These are phyloP conservation scores for Tolypocladium ovalisporum DNA, from an alignment of 2,329 filamentous ascomycete species.

Conservation along the genomic window DNA sequence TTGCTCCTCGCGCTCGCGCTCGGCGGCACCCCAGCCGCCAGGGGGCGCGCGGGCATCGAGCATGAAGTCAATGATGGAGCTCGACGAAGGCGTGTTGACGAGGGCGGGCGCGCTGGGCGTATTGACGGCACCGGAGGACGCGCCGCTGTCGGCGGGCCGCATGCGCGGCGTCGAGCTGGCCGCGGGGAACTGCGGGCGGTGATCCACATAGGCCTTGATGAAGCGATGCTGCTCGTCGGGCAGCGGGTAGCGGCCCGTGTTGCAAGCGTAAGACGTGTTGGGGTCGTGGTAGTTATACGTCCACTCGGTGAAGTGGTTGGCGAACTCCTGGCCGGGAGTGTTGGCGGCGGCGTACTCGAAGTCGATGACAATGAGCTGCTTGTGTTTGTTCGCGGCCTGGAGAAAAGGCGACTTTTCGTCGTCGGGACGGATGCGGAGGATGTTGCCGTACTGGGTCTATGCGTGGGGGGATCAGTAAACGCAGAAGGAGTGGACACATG, in stretches of 20 bases:
- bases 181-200: constrained; percentile 57
- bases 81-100: constrained; percentile 27
- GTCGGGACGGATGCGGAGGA: constrained; percentile 60
- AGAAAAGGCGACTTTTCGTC: constrained; percentile 76
- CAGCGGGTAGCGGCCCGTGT: constrained; percentile 61
- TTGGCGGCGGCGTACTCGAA: constrained; percentile 97
- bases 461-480: constrained; percentile 3
- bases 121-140: constrained; percentile 8
- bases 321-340: constrained; percentile 77
- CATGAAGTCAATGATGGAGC: constrained; percentile 61
- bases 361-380: constrained; percentile 93
- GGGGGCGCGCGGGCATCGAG: constrained; percentile 60
- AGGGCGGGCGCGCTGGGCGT: constrained; percentile 21
- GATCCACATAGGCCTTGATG: constrained; percentile 75
- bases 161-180: constrained; percentile 39
- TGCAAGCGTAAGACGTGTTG: constrained; percentile 53
- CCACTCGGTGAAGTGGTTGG: constrained; percentile 98
- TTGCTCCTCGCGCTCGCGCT: constrained; percentile 50
- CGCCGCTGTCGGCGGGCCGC: constrained; percentile 29
- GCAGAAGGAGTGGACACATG: no score
- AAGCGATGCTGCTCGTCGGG: constrained; percentile 75
- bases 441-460: constrained; percentile 96
- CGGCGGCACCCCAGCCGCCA: constrained; percentile 38
- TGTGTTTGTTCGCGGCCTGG: constrained; percentile 85
- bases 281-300: constrained; percentile 91